Evolutionary conservation across 2,329 filamentous ascomycete genomes (phyloP).

Genomic region (Stenocarpella maydis): DNA sequence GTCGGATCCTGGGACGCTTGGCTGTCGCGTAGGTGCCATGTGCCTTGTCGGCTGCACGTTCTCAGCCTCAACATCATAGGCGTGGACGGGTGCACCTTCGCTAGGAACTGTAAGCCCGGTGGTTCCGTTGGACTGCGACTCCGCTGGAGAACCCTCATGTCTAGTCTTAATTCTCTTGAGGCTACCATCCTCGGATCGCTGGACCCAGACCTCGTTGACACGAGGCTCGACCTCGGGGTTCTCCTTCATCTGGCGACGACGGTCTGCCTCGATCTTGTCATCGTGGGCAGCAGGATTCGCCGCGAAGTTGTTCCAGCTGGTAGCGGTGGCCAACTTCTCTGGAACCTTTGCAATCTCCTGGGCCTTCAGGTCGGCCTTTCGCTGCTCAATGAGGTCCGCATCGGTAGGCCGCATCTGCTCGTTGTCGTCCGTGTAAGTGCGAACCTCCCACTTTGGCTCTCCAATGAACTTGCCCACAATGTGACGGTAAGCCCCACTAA

Average conservation of each 20-base stretch:
- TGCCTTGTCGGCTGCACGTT: background rate
- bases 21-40: constrained; percentile 27
- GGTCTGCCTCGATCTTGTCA: constrained; percentile 4
- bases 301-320: background rate
- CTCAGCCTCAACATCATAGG: background rate
- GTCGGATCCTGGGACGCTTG: constrained; percentile 2
- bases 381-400: constrained; percentile 69
- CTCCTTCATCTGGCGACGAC: constrained; percentile 25
- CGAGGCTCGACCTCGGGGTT: constrained; percentile 38
- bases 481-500: constrained; percentile 89
- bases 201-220: constrained; percentile 51
- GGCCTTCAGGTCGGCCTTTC: constrained; percentile 44
- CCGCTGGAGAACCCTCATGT: constrained; percentile 14
- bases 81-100: background rate
- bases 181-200: constrained; percentile 48
- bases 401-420: constrained; percentile 93
- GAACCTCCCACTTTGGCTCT: constrained; percentile 72
- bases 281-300: background rate
- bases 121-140: constrained; percentile 21
- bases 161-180: constrained; percentile 51
- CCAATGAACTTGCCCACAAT: constrained; percentile 76
- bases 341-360: constrained; percentile 37
- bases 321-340: constrained; percentile 36
- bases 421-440: constrained; percentile 72
- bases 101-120: background rate